Evolutionary conservation across 148 eudicot genomes (phyloP).

Genomic region (Beta vulgaris): DNA sequence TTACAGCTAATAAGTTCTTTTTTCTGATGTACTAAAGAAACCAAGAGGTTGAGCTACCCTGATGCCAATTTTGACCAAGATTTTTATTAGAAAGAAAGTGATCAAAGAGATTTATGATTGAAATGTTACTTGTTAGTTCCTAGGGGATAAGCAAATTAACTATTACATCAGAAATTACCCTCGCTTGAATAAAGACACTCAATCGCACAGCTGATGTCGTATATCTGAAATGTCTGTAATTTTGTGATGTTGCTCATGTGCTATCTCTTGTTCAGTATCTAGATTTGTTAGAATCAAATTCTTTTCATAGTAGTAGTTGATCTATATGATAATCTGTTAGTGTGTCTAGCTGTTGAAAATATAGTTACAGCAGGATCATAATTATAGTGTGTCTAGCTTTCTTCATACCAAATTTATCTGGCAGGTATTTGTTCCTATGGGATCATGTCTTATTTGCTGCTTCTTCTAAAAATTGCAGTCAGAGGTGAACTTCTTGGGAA

Average conservation of each 20-base stretch:
- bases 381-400: not conserved
- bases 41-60: conserved; percentile 10
- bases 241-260: too few relatives aligned
- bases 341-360: not conserved
- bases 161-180: too few relatives aligned
- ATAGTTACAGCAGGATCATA: not conserved
- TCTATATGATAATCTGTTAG: not conserved
- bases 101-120: not conserved
- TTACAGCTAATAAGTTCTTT: conserved; percentile 9
- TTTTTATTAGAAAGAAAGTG: not conserved
- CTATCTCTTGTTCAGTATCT: too few relatives aligned
- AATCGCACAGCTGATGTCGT: too few relatives aligned
- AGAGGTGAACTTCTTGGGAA: conserved; percentile 58
- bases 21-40: not conserved
- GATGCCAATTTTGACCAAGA: conserved; percentile 7
- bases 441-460: not conserved
- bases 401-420: not conserved
- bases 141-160: not conserved
- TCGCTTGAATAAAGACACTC: too few relatives aligned
- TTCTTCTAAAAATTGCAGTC: conserved; percentile 39
- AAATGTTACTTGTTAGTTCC: not conserved
- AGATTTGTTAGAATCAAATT: too few relatives aligned
- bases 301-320: too few relatives aligned
- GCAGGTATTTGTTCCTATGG: not conserved
- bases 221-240: too few relatives aligned